Base-by-base conservation (phyloP, 805 yeast species). In the Kregervanrija pseudodelftensis region DNA sequence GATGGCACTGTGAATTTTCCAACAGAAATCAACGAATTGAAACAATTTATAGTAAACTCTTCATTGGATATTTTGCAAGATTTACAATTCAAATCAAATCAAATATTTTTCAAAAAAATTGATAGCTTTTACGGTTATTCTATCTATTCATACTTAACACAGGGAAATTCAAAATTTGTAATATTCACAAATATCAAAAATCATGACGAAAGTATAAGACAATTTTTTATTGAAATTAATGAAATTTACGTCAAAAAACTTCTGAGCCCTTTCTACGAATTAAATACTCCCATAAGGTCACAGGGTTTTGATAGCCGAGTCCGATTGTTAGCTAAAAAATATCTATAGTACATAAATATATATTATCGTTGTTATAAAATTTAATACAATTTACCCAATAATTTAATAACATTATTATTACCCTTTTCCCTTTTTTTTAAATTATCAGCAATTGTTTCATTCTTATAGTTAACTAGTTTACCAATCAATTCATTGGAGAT, bases 21-120 rank as follows among this genome's bases (percentile, higher is more conserved):
- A 1, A 68, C 76, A 8, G 85, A 81, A 41, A 76, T 87, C 61
- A 74, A 75, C 54, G 96, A 91, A 57, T 66, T 91, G 33, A 80
- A 84, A 52, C 97, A 96, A 16, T 91, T 89, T 57, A 80, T 93
- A 30, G 75, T 90, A 33, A 95, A 93, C 58, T 77, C 96, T 1
- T 79, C 98, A 2, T 65, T 93, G 33, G 99, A 93, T 61, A 72
- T 93, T n/a, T 80, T 93, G 0, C 96, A 93, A 51, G 96, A 90
- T 55, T 65, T 79, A 2, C 97, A 89, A 59, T 89, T 95, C 91
- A 75, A 77, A 40, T 70, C 77, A 9, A 77, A 72, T 50, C 70
- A 74, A 37, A 70, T 84, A 50, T 82, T 85, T 57, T 66, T 89
- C 49, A 90, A 91, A 39, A 77, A 77, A 38, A 77, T 91, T 14